phyloP scores from a whole-genome alignment of 1,139 yeast genomes.

The Wickerhamiella pararugosa region DNA sequence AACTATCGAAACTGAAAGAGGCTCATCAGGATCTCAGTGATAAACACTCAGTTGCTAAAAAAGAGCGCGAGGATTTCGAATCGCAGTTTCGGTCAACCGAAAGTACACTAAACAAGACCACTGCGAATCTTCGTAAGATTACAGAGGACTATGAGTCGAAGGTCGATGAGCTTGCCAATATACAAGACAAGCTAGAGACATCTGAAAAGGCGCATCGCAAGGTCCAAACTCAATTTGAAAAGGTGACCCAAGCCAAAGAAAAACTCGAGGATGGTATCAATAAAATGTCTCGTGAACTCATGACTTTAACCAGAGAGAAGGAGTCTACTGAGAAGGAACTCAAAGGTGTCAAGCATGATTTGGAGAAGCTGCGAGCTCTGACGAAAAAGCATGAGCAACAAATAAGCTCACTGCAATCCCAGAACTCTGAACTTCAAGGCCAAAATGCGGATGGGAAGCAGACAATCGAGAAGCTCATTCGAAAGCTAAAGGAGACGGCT shows the following conservation, averaged over 20 bases:
- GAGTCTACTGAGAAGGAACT: conserved; percentile 36
- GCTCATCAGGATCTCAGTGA: conserved; percentile 10
- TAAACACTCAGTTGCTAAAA: not conserved
- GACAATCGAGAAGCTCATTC: conserved; percentile 20
- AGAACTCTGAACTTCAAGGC: conserved; percentile 1
- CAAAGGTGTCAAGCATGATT: conserved; percentile 19
- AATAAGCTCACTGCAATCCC: not conserved
- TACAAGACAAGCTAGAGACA: conserved; percentile 6
- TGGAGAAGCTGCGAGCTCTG: conserved; percentile 12
- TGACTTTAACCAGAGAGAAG: conserved; percentile 48
- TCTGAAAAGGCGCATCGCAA: conserved; percentile 13
- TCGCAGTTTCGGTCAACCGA: conserved; percentile 13
- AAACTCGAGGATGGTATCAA: conserved; percentile 80
- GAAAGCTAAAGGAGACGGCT: conserved; percentile 18
- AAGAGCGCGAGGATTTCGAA: not conserved
- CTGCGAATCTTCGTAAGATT: conserved; percentile 5
- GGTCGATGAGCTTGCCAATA: conserved; percentile 3
- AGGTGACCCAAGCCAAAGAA: conserved; percentile 35
- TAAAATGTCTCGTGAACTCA: conserved; percentile 74
- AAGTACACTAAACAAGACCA: conserved; percentile 9
- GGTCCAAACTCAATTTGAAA: conserved; percentile 28
- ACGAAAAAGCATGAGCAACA: conserved; percentile 1
- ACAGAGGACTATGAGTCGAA: not conserved
- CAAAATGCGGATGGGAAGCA: conserved; percentile 16
- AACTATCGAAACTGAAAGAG: conserved; percentile 8